Percentiles rank a stretch among this genome's conserved stretches.
Conservation (phyloP, 805 yeast genomes). For the Wickerhamiella nectarea region DNA sequence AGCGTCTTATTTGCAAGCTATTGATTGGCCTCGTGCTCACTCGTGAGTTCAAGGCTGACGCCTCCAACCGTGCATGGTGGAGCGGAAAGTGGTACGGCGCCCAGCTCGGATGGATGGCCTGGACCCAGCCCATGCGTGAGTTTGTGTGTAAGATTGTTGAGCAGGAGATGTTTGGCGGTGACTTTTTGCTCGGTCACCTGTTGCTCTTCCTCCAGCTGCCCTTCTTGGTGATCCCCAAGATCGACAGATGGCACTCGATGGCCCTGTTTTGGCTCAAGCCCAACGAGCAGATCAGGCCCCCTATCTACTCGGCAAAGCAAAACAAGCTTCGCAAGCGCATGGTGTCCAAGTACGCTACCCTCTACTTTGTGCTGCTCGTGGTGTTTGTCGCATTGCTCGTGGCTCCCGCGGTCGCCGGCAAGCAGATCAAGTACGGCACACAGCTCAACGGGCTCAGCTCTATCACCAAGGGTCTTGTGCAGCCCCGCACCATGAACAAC, state of each 20-base stretch:
- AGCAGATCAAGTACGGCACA: slow-evolving; percentile 33
- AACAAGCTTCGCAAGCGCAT: slow-evolving; percentile 92
- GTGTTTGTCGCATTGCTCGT: slow-evolving; percentile 64
- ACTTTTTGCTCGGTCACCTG: slow-evolving; percentile 84
- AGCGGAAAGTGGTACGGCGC: slow-evolving; percentile 98
- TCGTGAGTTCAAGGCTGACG: slow-evolving; percentile 93
- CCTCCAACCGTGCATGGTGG: slow-evolving; percentile 98
- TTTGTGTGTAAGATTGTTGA: slow-evolving; percentile 87
- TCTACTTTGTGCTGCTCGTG: slow-evolving; percentile 58
- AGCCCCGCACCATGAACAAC: slow-evolving; percentile 69
- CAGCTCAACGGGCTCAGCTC: slow-evolving; percentile 23
- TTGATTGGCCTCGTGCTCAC: slow-evolving; percentile 69
- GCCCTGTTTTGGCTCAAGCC: slow-evolving; percentile 99
- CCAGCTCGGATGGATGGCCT: slow-evolving; percentile 85
- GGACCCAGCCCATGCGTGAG: slow-evolving; percentile 94
- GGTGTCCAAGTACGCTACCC: slow-evolving; percentile 81
- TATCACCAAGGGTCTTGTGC: slow-evolving; percentile 55
- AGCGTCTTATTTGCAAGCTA: slow-evolving; percentile 75
- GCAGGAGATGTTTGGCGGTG: slow-evolving; percentile 91
- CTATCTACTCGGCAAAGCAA: slow-evolving; percentile 92
- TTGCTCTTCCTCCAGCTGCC: slow-evolving; percentile 84
- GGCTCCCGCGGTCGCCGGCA: slow-evolving; percentile 84
- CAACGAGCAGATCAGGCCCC: slow-evolving; percentile 91
- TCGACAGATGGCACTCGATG: slow-evolving; percentile 96
- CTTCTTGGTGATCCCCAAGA: slow-evolving; percentile 63